Evolutionary conservation across 805 yeast genomes (phyloP), one percentile per base, ranked within the genome.

Genomic region (Ogataea zsoltii): DNA sequence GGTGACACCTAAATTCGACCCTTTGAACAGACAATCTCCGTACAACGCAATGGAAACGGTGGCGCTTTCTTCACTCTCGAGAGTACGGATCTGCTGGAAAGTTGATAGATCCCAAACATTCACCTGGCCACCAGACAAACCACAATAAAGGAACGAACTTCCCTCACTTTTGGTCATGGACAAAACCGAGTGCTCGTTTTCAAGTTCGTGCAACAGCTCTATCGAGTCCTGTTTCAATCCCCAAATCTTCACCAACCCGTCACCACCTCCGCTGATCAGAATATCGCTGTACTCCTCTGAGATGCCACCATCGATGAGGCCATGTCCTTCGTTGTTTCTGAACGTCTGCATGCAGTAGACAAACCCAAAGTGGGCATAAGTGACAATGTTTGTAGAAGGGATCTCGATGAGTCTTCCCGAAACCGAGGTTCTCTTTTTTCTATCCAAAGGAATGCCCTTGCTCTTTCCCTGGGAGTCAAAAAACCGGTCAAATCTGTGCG

Each of bases 401-500:
- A 89, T 77, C 63, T 92, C 90, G 32, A 84, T 71, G 34, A 86
- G 69, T 33, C 70, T 60, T 17, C 57, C 30, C 55, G 43, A 31
- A 54, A 52, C 31, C 45, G 52, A 39, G 53, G 55, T 29, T 51
- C 43, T 33, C 55, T 34, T 36, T 32, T 62, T 67, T 15, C 39
- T 46, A 19, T 38, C 38, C 33, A 42, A 29, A n/a, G 46, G 45
- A 29, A 41, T 25, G 37, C 33, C 28, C 36, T 33, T 46, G 14
- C 92, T 85, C 0, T 95, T 94, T 0, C 97, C 96, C 41, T 72
- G 74, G 2, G 97, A 91, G 62, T 92, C 97, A 62, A 94, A 92
- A 56, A 92, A 94, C 57, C 79, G 81, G 63, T 88, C 88, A 60
- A 79, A 89, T 54, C 95, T 73, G 56, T 77, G 76, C 46, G 83